Base-by-base conservation (phyloP, 768 basidiomycete species). In the Kockovaella imperatae region DNA sequence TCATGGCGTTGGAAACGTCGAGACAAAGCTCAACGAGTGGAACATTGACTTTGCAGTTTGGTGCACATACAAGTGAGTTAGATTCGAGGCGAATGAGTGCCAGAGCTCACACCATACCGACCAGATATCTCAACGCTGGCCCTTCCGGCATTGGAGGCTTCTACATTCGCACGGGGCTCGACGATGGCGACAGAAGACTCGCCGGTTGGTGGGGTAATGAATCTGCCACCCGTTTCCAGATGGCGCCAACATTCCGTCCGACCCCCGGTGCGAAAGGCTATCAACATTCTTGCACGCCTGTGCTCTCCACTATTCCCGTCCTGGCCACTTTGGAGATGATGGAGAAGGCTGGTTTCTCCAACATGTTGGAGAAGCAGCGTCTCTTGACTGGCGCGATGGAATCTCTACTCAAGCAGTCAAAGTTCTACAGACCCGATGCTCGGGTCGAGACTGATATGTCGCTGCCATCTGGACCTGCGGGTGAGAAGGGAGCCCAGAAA, bases 181-280 rank as follows among this genome's bases (percentile, higher is more conserved):
- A 65, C 35, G 63, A 68, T 29, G 7, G 15, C 13, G 32, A n/a
- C 7, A 18, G 28, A 25, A 26, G 17, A 21, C 36, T 81, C 52
- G 83, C 88, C 32, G 95, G 95, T 36, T 99, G 95, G 95, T 99
- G 93, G 93, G 95, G 95, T 36, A 90, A 96, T 69, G 81, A 88
- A 60, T 77, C 82, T 24, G 65, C 75, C 45, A 91, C 89, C 31
- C 83, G 95, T 25, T 97, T 99, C 75, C 74, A 78, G 46, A 97
- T 97, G 93, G 83, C 85, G 23, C 75, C 83, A 11, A 75, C 64
- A 42, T 99, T 95, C 73, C 78, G 79, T 40, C 84, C 90, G 7
- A 85, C 87, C 53, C 77, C 77, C 17, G 95, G 95, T 46, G 95
- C 95, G 0, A 85, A 88, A 69, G 90, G 90, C 34, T 96, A 86